Evolutionary conservation across 2,329 filamentous ascomycete species (phyloP), one percentile per base, ranked within the genome.

Genomic region (Neocatenulostroma microsporum): DNA sequence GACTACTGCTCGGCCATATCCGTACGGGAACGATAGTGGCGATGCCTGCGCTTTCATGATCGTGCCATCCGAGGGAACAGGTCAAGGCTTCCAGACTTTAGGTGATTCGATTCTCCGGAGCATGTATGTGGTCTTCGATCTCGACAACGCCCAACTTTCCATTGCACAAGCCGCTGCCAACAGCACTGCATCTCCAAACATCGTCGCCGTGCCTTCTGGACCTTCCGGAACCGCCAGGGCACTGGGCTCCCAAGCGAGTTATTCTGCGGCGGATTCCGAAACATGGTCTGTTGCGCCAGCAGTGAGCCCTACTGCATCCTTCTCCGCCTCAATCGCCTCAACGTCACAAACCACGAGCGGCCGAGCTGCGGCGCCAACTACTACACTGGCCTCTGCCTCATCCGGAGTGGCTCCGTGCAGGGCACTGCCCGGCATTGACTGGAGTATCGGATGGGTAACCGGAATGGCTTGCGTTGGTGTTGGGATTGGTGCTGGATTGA

Each of bases 71-170:
- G 13, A 31, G 5, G 21, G 33, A 19, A 39, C 28, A 20, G n/a
- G n/a, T n/a, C n/a, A n/a, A n/a, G 37, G 38, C 11, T 52, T 51
- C 31, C 34, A 42, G 5, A 52, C 48, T 10, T 36, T 56, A 1
- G 55, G 54, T 5, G 54, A 57, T 37, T 50, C 55, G 11, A 34
- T 58, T 12, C 40, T 59, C 10, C 39, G 53, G 10, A 49, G 48
- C 30, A 55, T 57, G 48, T 59, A 59, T 35, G 49, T 56, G 21
- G 54, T 59, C 34, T 59, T 52, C 34, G 56, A 59, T 32, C 51
- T 58, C 30, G 55, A 59, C 42, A 57, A 59, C 19, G 53, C 47
- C 4, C 56, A 59, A 31, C 44, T 50, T 12, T 53, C 53, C 2
- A 45, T 58, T 21, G 55, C 54, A 7, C 55, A 57, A 32, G 53